Evolutionary conservation across 1,284 basidiomycete genomes (phyloP), one percentile per base, ranked within the genome.

Genomic region (Papiliotrema laurentii): DNA sequence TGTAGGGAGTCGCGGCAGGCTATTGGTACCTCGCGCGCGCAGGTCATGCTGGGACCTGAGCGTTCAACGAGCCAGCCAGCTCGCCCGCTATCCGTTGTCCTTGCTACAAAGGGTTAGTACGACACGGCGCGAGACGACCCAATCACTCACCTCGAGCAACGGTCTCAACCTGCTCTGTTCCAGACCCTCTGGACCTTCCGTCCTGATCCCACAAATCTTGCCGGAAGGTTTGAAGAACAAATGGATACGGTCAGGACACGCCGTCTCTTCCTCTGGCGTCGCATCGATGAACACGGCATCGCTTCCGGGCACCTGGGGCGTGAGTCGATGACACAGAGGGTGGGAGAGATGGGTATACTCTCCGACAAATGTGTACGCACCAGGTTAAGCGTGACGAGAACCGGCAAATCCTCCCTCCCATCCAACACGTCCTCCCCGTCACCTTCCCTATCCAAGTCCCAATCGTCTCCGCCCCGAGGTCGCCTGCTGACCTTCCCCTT

Each of bases 391-490:
- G 68, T 68, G 9, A 74, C 61, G 28, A 69, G 50, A 2, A 73
- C 69, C 1, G 73, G 71, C 37, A 74, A 47, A 2, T 56, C 49
- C 21, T 68, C 61, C 43, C 71, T 56, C 1, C 53, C 57, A n/a
- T 57, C 27, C 41, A 69, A 30, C n/a, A 27, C 47, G 27, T 53
- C 50, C 3, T 54, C 40, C 5, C 59, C 64, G 10, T 43, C 47
- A n/a, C 62, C 66, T 18, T 58, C 59, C 51, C 52, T 34, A 45
- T 68, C 70, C 47, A 74, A 43, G 54, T 74, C 73, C 73, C 73
- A 74, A 45, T 73, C 71, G 39, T 74, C 73, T 2, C 56, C 65
- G 3, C 68, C 68, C n/a, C 58, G 53, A 0, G 57, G 59, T 1
- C 61, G 44, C 24, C 50, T 54, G 1, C 54, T 58, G 43, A 58